phyloP scores from a whole-genome alignment of 2,329 filamentous ascomycete species.

The Neopestalotiopsis sp. region DNA sequence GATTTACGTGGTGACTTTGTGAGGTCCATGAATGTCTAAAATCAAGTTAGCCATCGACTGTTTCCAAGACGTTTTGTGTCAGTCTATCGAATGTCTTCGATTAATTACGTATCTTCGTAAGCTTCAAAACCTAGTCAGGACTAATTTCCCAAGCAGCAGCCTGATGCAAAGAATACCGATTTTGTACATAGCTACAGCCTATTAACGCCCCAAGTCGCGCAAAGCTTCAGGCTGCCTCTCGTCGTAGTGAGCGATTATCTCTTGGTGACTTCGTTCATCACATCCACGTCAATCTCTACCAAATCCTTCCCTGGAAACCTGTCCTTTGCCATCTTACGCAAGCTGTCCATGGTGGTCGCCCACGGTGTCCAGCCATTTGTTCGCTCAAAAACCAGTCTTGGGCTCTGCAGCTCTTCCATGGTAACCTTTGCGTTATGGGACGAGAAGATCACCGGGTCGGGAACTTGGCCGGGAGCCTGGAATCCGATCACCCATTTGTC shows the following conservation, averaged over 20 bases:
- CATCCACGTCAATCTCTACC: background rate
- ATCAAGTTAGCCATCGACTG: too few relatives aligned
- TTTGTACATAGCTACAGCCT: too few relatives aligned
- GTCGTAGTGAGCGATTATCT: background rate
- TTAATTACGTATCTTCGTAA: too few relatives aligned
- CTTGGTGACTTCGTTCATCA: background rate
- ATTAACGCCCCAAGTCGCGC: too few relatives aligned
- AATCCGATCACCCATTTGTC: background rate
- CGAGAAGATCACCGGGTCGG: background rate
- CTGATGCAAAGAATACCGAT: too few relatives aligned
- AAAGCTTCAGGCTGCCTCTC: too few relatives aligned
- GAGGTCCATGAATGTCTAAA: too few relatives aligned
- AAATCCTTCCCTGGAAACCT: background rate
- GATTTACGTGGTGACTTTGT: too few relatives aligned
- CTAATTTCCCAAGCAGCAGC: too few relatives aligned
- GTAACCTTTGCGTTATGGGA: background rate
- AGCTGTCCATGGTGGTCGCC: background rate
- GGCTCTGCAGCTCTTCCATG: background rate
- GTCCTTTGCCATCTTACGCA: background rate
- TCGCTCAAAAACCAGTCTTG: background rate
- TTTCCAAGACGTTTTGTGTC: too few relatives aligned
- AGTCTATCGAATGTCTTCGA: too few relatives aligned
- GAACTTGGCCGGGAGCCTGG: background rate
- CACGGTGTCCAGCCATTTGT: background rate
- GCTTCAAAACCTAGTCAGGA: too few relatives aligned